These are phyloP conservation scores for Neotropicomus parvogracilis DNA, from an alignment of 1,284 basidiomycete species.

Conservation along the genomic window DNA sequence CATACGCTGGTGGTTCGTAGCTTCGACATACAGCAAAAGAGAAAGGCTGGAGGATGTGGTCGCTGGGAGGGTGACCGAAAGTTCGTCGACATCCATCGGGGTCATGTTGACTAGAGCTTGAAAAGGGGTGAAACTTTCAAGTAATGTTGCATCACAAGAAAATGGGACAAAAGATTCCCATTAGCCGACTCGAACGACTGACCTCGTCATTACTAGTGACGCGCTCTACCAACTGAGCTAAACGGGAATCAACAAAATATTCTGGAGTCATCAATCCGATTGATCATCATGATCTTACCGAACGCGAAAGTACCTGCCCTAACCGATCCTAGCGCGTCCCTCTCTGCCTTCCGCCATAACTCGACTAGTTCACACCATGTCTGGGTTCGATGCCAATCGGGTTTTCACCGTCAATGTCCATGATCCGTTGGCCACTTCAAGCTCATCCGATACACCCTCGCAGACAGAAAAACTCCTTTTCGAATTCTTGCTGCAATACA, in stretches of 20 bases:
- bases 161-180: constrained; percentile 32
- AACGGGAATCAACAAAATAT: background rate
- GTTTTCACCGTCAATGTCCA: constrained; percentile 79
- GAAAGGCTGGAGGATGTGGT: constrained; percentile 67
- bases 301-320: constrained; percentile 50
- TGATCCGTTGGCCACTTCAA: constrained; percentile 47
- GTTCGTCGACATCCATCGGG: constrained; percentile 75
- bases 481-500: constrained; percentile 84
- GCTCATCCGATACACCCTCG: constrained; percentile 65
- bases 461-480: constrained; percentile 78
- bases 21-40: constrained; percentile 57
- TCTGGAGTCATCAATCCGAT: too few relatives aligned
- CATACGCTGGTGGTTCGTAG: background rate
- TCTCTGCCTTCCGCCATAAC: background rate
- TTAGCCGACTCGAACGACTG: constrained; percentile 51
- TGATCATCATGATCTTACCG: background rate
- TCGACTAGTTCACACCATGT: constrained; percentile 39
- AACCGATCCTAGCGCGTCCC: constrained; percentile 27
- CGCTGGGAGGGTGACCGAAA: constrained; percentile 66
- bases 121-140: constrained; percentile 7
- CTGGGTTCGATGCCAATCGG: constrained; percentile 74
- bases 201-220: constrained; percentile 42
- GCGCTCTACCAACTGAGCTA: constrained; percentile 7
- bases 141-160: background rate
- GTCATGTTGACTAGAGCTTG: constrained; percentile 43